Evolutionary conservation across 768 basidiomycete species (phyloP), one percentile per base, ranked within the genome.

Genomic region (Suillus clintonianus): DNA sequence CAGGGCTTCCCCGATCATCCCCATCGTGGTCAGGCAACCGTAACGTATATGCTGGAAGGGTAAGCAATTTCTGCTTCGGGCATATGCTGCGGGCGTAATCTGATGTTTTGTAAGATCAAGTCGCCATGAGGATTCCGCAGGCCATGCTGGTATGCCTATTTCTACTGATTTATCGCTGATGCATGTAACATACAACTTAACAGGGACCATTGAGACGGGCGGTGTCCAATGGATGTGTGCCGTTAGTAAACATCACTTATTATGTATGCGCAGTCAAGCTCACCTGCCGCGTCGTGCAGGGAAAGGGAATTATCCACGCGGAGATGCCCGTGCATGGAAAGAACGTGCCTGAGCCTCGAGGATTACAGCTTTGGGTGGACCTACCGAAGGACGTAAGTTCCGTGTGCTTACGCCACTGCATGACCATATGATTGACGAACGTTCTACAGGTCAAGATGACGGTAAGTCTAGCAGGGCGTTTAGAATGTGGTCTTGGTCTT

Each of bases 151-250:
- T 43, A 41, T 30, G 56, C 3, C 10, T 27, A 6, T 19, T 41
- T 30, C 56, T 19, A 27, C 39, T 27, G 4, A 34, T 56, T 17
- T 6, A 19, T 19, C 6, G 41, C 27, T 13, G 19, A 41, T 6
- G 17, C 19, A 15, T 19, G 11, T 19, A 2, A 57, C n/a, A 55
- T 19, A 6, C 39, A 19, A 41, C 6, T 27, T 53, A 17, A 27
- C 56, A 57, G 56, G 56, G 15, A 85, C 83, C 19, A 91, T 93
- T 59, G 76, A 85, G 45, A 72, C 88, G 10, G 96, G 96, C 4
- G 97, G 95, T 56, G 89, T 97, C 2, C 96, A 98, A 71, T 97
- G 95, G 94, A 97, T 97, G 95, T 88, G 85, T 74, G 91, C 91
- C 15, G 90, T 89, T 62, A 78, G 85, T 75, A 39, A 58, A 59